Conservation (phyloP, 1,284 basidiomycete species). For the Microbotryum saponariae region DNA sequence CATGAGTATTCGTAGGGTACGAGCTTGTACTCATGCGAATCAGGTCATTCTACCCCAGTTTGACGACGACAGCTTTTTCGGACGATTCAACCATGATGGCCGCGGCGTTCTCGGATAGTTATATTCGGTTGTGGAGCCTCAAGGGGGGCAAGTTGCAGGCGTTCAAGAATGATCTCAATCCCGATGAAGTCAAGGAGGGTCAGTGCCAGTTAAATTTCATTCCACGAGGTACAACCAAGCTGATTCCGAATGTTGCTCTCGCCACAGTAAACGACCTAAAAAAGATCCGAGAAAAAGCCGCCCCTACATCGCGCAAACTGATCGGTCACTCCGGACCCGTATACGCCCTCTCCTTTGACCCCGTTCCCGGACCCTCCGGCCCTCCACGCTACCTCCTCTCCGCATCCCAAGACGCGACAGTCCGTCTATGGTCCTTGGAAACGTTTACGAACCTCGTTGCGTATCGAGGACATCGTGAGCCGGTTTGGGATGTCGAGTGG, state of each 20-base stretch:
- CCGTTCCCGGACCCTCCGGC: slow-evolving; percentile 72
- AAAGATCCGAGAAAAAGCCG: slow-evolving; percentile 67
- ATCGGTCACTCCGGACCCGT: slow-evolving; percentile 96
- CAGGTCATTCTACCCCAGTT: slow-evolving; percentile 46
- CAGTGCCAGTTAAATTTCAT: slow-evolving; percentile 36
- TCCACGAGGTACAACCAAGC: background rate
- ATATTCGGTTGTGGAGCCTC: slow-evolving; percentile 87
- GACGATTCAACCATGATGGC: slow-evolving; percentile 90
- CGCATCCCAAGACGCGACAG: slow-evolving; percentile 84
- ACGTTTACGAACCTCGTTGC: slow-evolving; percentile 88
- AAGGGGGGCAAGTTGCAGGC: slow-evolving; percentile 83
- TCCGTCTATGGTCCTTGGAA: slow-evolving; percentile 90
- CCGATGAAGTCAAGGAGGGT: slow-evolving; percentile 63
- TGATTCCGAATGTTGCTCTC: background rate
- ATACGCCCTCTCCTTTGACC: slow-evolving; percentile 90
- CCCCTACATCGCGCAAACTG: slow-evolving; percentile 73
- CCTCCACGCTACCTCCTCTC: slow-evolving; percentile 84
- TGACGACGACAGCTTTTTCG: slow-evolving; percentile 82
- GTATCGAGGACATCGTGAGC: slow-evolving; percentile 93
- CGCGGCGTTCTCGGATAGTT: slow-evolving; percentile 92
- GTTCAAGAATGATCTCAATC: slow-evolving; percentile 64
- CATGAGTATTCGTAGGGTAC: background rate
- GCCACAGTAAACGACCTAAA: slow-evolving; percentile 46
- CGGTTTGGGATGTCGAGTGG: slow-evolving; percentile 99
- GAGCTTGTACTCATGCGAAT: background rate